Percentiles rank a stretch among this genome's conserved stretches.
Conservation (phyloP, 2,329 filamentous ascomycete genomes). For the Westerdykella ornata region DNA sequence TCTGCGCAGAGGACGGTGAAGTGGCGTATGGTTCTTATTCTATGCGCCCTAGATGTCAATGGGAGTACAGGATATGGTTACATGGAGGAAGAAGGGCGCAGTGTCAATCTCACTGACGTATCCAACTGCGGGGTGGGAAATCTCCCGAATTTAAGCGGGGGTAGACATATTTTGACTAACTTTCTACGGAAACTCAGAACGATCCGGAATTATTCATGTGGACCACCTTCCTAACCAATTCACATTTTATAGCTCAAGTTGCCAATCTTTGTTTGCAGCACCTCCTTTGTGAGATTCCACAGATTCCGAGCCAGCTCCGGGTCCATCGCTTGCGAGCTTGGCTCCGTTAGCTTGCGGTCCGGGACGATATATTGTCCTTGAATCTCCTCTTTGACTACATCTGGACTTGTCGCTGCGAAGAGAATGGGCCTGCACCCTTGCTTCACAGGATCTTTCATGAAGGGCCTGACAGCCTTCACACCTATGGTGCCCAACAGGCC, state of each 20-base stretch:
- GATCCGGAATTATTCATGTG: too few relatives aligned
- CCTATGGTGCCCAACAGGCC: constrained; percentile 43
- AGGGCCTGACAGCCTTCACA: constrained; percentile 39
- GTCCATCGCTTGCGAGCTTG: constrained; percentile 40
- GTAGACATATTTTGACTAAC: too few relatives aligned
- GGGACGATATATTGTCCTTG: constrained; percentile 47
- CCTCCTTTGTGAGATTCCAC: constrained; percentile 43
- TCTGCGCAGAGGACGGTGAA: too few relatives aligned
- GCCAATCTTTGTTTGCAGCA: constrained; percentile 40
- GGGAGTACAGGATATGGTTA: neutral
- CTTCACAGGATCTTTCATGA: constrained; percentile 47
- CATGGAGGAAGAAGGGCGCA: neutral
- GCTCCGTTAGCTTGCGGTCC: constrained; percentile 43
- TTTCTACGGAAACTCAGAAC: too few relatives aligned
- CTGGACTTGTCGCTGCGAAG: constrained; percentile 44
- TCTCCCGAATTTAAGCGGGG: neutral
- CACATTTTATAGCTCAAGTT: constrained; percentile 26
- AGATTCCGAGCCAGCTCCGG: constrained; percentile 40
- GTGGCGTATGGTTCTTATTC: too few relatives aligned
- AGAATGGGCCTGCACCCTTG: constrained; percentile 44
- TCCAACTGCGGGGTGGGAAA: neutral
- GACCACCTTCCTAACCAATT: constrained; percentile 2
- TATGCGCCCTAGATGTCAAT: too few relatives aligned
- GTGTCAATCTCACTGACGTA: too few relatives aligned
- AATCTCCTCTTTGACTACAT: constrained; percentile 40